Evolutionary conservation across 2,329 filamentous ascomycete genomes (phyloP), one percentile per base, ranked within the genome.

Genomic region (Cytospora leucostoma): DNA sequence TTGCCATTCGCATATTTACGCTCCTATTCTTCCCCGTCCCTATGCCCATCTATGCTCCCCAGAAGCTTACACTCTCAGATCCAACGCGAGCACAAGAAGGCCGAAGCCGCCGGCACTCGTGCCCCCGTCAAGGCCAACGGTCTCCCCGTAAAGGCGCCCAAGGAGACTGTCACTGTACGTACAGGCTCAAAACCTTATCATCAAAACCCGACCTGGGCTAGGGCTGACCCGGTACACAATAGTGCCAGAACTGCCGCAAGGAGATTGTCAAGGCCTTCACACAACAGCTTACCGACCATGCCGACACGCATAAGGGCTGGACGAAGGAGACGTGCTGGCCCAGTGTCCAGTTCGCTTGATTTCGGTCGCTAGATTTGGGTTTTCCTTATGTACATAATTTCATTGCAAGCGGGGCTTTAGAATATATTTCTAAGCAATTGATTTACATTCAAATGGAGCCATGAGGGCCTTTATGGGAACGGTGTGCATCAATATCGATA

Each of bases 311-410:
- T 68, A 79, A 79, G 65, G 64, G 72, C 4, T 84, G 82, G 82
- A 73, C 81, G 0, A 84, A 84, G 76, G 82, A 84, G 76, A 84
- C 84, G 76, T 85, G 82, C 75, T 85, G 80, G 78, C 82, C 82
- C 2, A 80, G 80, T 58, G 80, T 82, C 56, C 15, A n/a, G 6
- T 82, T 80, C 66, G 17, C 17, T 0, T 59, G 21, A 50, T 53
- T 17, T 21, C 27, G 44, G 15, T 10, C 17, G n/a, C 38, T 17
- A 12, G 19, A 8, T 47, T 54, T 2, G 2, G 15, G 27, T 19
- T 44, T 38, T 15, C 17, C 7, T 37, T 10, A 13, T 19, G 17
- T n/a, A 27, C n/a, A 27, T 35, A 10, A 37, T 37, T 37, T 47
- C 5, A 33, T 37, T 7, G 40, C 40, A 35, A 61, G 38, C 33